These are phyloP conservation scores for Amanita rubescens DNA, from an alignment of 768 basidiomycete species.

Conservation along the genomic window DNA sequence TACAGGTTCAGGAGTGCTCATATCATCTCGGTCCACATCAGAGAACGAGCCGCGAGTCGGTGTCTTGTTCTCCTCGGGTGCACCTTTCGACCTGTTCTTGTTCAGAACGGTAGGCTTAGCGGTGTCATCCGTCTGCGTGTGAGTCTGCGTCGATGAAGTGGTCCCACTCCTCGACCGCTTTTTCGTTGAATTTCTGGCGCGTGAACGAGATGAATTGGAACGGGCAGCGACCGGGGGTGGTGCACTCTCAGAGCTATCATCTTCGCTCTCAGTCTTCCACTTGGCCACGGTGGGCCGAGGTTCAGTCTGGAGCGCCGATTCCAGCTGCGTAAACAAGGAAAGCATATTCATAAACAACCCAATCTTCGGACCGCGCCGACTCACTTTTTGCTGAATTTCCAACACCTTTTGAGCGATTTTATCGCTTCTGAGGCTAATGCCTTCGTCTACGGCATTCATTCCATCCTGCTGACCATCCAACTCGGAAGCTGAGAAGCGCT, in stretches of 20 bases:
- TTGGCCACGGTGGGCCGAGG: slow-evolving; percentile 30
- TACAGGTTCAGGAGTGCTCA: slow-evolving; percentile 24
- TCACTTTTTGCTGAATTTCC: slow-evolving; percentile 86
- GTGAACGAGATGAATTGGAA: slow-evolving; percentile 26
- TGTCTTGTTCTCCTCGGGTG: slow-evolving; percentile 31
- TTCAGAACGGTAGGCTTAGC: slow-evolving; percentile 15
- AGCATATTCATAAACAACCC: background rate
- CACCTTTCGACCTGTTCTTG: slow-evolving; percentile 10
- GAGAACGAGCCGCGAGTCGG: slow-evolving; percentile 35
- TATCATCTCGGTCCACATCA: slow-evolving; percentile 26
- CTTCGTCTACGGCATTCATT: slow-evolving; percentile 82
- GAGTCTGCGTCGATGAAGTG: slow-evolving; percentile 51
- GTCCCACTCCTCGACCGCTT: slow-evolving; percentile 53
- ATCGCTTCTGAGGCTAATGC: slow-evolving; percentile 79
- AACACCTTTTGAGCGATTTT: slow-evolving; percentile 83
- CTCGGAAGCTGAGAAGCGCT: slow-evolving; percentile 72
- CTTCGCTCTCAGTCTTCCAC: slow-evolving; percentile 47
- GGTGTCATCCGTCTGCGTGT: slow-evolving; percentile 19
- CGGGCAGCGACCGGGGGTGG: slow-evolving; percentile 32
- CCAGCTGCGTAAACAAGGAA: slow-evolving; percentile 43
- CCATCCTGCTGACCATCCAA: slow-evolving; percentile 62
- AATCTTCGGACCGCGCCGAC: slow-evolving; percentile 13
- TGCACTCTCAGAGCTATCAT: slow-evolving; percentile 44
- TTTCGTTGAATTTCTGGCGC: slow-evolving; percentile 25
- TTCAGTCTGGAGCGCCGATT: slow-evolving; percentile 63